Base-by-base conservation (phyloP, 208 protist species). In the Wallacemonas collosoma region DNA sequence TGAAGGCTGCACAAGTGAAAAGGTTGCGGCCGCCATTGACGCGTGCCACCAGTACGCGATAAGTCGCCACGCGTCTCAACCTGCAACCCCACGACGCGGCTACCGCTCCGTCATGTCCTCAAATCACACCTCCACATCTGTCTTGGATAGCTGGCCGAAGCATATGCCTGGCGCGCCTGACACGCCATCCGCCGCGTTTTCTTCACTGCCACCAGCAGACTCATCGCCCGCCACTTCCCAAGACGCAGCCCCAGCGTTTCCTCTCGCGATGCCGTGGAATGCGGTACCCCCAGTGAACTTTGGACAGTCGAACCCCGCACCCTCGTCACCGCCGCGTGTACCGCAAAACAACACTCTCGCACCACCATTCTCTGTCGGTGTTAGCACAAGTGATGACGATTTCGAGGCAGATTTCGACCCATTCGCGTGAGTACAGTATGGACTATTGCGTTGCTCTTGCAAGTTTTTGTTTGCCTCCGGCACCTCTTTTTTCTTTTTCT, bases 341-440 rank as follows among this genome's bases (percentile, higher is more conserved):
- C 58, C 7, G n/a, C 38, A 64, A 6, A 64, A 38, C 26, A 48
- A 50, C 45, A 6, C 6, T 38, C 4, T 26, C 35, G 43, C 12
- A 11, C 40, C 41, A 48, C 60, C 60, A 3, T 65, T 65, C 50
- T 65, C 43, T 14, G 43, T 50, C 41, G 60, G 50, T 1, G 50
- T 1, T 41, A 65, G 36, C 15, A 69, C 48, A 2, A 72, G 62
- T 9, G 67, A 72, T 17, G 73, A 71, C 6, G 77, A 85, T 26
- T 87, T 87, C 47, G 67, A 82, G 48, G 66, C 85, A 35, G 85
- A 70, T 1, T 90, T 90, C 47, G 74, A 90, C 35, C 85, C 85
- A 8, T 90, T 90, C 76, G 73, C 76, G 7, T 86, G 73, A 36
- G 38, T 9, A 38, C 9, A 50, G n/a, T 35, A 66, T 35, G 60